Evolutionary conservation across 345 rosid species (phyloP).

Genomic region (Boechera retrofracta): DNA sequence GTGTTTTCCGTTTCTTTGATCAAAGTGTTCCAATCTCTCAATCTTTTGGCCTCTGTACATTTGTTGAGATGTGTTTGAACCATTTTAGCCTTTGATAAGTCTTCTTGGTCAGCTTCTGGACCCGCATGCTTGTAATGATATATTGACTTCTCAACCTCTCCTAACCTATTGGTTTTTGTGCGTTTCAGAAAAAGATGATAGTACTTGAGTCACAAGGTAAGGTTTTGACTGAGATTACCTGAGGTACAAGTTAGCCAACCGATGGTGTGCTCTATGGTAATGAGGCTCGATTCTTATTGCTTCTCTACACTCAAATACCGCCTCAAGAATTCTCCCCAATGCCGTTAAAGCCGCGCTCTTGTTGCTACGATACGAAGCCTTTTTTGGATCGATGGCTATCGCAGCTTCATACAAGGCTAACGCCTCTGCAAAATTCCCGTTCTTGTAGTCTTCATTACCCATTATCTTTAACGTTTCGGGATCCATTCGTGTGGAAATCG

Average conservation of each 20-base stretch:
- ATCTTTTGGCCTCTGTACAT: conserved; percentile 72
- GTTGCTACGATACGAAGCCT: conserved; percentile 89
- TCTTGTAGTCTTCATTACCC: conserved; percentile 98
- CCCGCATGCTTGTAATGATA: conserved; percentile 86
- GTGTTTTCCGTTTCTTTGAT: conserved; percentile 63
- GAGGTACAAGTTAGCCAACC: conserved; percentile 76
- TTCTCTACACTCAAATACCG: conserved; percentile 85
- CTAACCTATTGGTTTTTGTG: conserved; percentile 56
- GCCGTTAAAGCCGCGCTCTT: conserved; percentile 86
- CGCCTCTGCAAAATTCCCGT: conserved; percentile 79
- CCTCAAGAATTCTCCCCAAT: conserved; percentile 81
- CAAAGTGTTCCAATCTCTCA: conserved; percentile 70
- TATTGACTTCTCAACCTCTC: conserved; percentile 79
- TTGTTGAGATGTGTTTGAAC: conserved; percentile 64
- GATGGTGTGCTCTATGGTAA: conserved; percentile 92
- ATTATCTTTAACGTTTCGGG: conserved; percentile 86
- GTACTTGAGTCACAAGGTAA: conserved; percentile 15
- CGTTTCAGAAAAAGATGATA: not conserved
- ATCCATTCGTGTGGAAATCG: conserved; percentile 88
- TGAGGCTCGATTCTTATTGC: conserved; percentile 84
- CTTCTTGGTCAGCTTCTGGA: conserved; percentile 74
- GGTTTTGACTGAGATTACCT: conserved; percentile 52
- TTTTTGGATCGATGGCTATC: conserved; percentile 76
- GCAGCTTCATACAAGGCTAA: conserved; percentile 92
- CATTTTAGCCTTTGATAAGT: conserved; percentile 62